A percentile compares a stretch with the other conserved stretches of the same genome.
Evolutionary conservation across 495 filamentous ascomycete genomes (phyloP).

Genomic region (Aspergillus affinis): DNA sequence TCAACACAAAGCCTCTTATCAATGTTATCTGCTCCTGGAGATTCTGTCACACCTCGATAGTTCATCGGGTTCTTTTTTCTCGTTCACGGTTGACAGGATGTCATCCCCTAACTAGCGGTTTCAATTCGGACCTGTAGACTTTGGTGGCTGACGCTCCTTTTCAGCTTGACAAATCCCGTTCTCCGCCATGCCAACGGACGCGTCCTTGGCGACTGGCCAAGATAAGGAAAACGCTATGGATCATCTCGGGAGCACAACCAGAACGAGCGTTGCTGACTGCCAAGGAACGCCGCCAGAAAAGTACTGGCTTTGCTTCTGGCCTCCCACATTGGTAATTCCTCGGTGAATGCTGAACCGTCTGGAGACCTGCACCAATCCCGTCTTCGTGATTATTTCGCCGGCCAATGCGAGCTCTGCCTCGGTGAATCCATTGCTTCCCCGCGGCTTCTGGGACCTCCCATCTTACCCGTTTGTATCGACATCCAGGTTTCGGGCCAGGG

Average conservation of each 20-base stretch:
- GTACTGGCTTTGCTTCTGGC: not conserved
- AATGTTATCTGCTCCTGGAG: not conserved
- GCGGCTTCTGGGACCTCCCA: not conserved
- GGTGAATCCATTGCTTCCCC: not conserved
- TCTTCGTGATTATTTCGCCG: not conserved
- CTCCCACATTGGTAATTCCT: not conserved
- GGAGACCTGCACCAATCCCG: not conserved
- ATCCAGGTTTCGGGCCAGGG: not conserved
- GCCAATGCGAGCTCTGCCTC: not conserved
- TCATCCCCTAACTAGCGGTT: not conserved
- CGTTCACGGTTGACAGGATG: not conserved
- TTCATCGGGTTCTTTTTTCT: not conserved
- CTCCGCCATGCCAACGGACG: not conserved
- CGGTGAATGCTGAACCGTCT: not conserved
- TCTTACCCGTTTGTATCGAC: not conserved
- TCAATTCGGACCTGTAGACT: not conserved
- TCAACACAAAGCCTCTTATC: not conserved
- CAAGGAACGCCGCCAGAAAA: not conserved
- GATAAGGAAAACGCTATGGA: not conserved
- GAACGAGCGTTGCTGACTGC: not conserved
- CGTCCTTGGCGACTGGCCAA: conserved; percentile 1
- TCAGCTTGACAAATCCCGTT: not conserved
- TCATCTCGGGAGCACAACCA: not conserved
- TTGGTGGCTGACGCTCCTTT: not conserved
- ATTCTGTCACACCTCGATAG: not conserved